Evolutionary conservation across 805 yeast species (phyloP).

Genomic region (Schwanniomyces yamadae): DNA sequence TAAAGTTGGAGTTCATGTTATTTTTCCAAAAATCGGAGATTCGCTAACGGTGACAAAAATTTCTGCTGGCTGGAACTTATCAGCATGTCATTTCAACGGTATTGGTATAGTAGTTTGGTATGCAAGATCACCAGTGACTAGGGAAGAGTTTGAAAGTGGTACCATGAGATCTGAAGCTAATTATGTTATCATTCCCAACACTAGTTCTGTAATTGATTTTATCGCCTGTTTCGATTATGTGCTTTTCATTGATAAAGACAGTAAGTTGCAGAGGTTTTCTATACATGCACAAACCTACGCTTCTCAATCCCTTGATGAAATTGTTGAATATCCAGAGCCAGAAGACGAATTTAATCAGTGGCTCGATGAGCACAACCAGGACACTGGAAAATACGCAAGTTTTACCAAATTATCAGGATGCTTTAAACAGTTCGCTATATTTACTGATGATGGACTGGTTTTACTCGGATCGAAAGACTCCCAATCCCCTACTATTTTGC

Average conservation of each 20-base stretch:
- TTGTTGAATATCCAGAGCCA: constrained; percentile 7
- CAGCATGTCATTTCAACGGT: constrained; percentile 47
- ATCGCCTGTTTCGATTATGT: constrained; percentile 53
- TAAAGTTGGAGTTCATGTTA: constrained; percentile 42
- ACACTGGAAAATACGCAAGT: constrained; percentile 21
- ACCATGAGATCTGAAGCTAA: constrained; percentile 29
- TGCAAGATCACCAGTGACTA: constrained; percentile 20
- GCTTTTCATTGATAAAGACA: constrained; percentile 47
- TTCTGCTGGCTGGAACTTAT: constrained; percentile 67
- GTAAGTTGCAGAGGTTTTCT: constrained; percentile 39
- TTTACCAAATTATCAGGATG: constrained; percentile 57
- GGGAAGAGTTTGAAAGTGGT: constrained; percentile 17
- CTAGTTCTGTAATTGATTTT: constrained; percentile 51
- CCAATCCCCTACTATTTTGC: constrained; percentile 28
- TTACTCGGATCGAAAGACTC: constrained; percentile 35
- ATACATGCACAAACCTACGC: constrained; percentile 19
- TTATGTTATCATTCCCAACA: constrained; percentile 41
- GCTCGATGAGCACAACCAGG: constrained; percentile 20
- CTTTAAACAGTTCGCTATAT: constrained; percentile 52
- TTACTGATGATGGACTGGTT: constrained; percentile 51
- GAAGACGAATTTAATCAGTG: constrained; percentile 28
- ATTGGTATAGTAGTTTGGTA: constrained; percentile 64
- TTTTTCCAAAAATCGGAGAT: constrained; percentile 29
- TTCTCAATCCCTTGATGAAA: constrained; percentile 8
- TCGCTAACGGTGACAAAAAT: constrained; percentile 37